Evolutionary conservation across 805 yeast genomes (phyloP), one percentile per base, ranked within the genome.

Genomic region (Kodamaea leandrae): DNA sequence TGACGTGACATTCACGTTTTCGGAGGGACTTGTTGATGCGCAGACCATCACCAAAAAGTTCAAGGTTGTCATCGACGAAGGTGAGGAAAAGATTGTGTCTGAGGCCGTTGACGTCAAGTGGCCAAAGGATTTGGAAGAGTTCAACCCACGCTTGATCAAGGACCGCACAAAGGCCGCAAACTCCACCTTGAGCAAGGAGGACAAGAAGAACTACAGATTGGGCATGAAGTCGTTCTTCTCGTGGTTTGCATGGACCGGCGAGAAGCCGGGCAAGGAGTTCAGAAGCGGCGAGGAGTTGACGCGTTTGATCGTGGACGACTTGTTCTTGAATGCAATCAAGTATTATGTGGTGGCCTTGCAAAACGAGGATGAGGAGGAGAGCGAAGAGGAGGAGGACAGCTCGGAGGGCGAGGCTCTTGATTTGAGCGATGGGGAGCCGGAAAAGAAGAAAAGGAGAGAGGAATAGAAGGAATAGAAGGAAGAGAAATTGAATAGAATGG

Each of bases 211-310:
- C 42, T 83, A 83, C 54, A 64, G 90, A 43, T 55, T 70, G 14
- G 90, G 90, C 4, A 83, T 83, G 88, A 82, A 82, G 54, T 80
- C 91, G 10, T 83, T 91, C 54, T 90, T 91, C 61, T 83, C 88
- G 4, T 90, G 90, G 82, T 90, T 89, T 57, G 68, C 70, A 36
- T 89, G 95, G 90, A 83, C 93, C 1, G 96, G 95, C 0, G 58
- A 64, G 25, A 82, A 81, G 48, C 83, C 87, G 1, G 85, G 87
- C 1, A 86, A 80, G 61, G 93, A 81, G 57, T 86, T 80, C 55
- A 75, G 89, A 46, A 73, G 76, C 42, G 96, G 96, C 17, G 91
- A 82, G 46, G 88, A 82, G 8, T 69, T 90, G 41, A 86, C 96
- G 0, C 68, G 79, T 38, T 62, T 86, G 30, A 67, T 91, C 10